phyloP scores from a whole-genome alignment of 1,284 basidiomycete species.

The Somion occarium region DNA sequence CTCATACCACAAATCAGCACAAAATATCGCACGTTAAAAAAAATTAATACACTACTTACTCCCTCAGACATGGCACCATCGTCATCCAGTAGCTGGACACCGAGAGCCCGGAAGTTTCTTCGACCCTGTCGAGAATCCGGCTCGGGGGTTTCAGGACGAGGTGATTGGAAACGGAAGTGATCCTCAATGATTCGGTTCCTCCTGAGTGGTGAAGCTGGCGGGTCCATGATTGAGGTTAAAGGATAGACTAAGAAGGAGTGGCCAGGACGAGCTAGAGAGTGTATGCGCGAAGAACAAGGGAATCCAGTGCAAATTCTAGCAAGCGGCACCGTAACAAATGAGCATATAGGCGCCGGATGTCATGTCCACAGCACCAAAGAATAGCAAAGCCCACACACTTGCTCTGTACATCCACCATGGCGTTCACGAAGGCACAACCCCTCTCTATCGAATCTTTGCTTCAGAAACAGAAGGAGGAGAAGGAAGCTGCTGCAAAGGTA shows the following conservation, averaged over 20 bases:
- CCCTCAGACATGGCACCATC: slow-evolving; percentile 63
- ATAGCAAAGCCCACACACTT: neutral
- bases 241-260: neutral
- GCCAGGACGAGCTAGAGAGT: neutral
- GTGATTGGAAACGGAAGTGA: slow-evolving; percentile 37
- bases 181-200: slow-evolving; percentile 24
- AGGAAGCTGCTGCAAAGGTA: slow-evolving; percentile 86
- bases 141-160: slow-evolving; percentile 57
- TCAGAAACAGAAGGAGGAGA: slow-evolving; percentile 82
- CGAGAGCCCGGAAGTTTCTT: slow-evolving; percentile 38
- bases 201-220: slow-evolving; percentile 8
- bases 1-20: neutral
- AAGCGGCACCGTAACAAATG: neutral
- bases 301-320: neutral
- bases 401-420: slow-evolving; percentile 27
- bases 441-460: slow-evolving; percentile 83
- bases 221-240: neutral
- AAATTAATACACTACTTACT: slow-evolving; percentile 27
- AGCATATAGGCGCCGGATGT: neutral
- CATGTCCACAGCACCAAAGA: neutral
- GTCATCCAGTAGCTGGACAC: slow-evolving; percentile 52
- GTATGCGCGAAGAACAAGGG: neutral
- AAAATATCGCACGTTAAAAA: slow-evolving; percentile 5
- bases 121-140: slow-evolving; percentile 55
- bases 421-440: slow-evolving; percentile 44